Evolutionary conservation across 441 rosid species (phyloP), one percentile per base, ranked within the genome.

Genomic region (Adansonia gregorii): DNA sequence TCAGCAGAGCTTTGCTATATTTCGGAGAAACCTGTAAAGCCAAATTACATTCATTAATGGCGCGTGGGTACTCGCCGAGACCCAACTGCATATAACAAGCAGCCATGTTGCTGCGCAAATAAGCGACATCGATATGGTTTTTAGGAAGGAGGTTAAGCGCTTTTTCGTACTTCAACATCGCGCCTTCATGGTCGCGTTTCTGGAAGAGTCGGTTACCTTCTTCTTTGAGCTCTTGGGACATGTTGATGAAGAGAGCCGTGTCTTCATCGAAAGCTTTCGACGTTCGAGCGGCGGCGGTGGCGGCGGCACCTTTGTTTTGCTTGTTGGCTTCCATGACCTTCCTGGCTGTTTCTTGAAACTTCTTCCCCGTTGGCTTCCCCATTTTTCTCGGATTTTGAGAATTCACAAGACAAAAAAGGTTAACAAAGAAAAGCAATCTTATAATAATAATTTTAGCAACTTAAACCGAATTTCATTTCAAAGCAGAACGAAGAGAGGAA

Each of bases 281-380:
- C 60, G 90, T 67, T 43, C 91, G 91, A 61, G 89, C 90, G 49
- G 78, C 49, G 31, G 73, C 48, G 12, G 48, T 35, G 39, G 39
- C 68, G 19, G 19, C 2, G 52, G 3, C 15, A 7, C 60, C 68
- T 78, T 87, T 91, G 77, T 77, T 77, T 78, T 86, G 85, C 72
- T 82, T 79, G 56, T 55, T 51, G 46, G 80, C 81, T 39, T 84
- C 88, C 4, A 79, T 79, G 64, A 77, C 52, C 10, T 45, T 67
- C 67, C 79, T 86, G 22, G 86, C 83, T 24, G 88, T 80, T 35
- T 17, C 82, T 35, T 84, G 85, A 46, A 0, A 76, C 85, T 86
- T 91, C 98, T 88, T 93, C 76, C 93, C 99, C n/a, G 92, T 82
- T 4, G 99, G 98, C 84, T 95, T 95, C 66, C 99, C 99, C 99